A percentile compares a stretch with the other conserved stretches of the same genome.
These are phyloP conservation scores for Marasmius oreades DNA, from an alignment of 1,284 basidiomycete genomes.

Conservation along the genomic window DNA sequence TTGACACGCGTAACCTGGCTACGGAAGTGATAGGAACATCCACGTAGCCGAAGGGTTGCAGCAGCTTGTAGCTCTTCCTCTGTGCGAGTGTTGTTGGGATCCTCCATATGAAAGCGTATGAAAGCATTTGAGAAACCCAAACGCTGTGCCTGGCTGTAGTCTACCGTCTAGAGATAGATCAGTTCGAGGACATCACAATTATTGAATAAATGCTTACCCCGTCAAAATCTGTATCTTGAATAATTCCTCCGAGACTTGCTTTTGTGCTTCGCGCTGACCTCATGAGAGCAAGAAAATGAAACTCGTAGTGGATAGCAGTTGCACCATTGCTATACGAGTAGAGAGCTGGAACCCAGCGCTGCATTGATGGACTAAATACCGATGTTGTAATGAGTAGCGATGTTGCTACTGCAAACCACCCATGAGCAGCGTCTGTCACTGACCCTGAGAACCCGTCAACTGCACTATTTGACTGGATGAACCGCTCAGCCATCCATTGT, in stretches of 20 bases:
- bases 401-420: too few relatives aligned
- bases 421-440: conserved; percentile 11
- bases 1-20: neutral
- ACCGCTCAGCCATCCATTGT: conserved; percentile 4
- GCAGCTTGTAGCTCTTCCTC: neutral
- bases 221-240: neutral
- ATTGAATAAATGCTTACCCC: neutral
- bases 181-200: too few relatives aligned
- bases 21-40: neutral
- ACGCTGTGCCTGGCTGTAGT: too few relatives aligned
- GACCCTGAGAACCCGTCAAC: conserved; percentile 2
- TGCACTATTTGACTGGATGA: neutral
- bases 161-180: too few relatives aligned
- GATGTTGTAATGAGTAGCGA: conserved; percentile 5
- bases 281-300: neutral
- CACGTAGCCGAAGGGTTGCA: neutral
- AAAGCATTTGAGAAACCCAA: too few relatives aligned
- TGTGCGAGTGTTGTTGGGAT: neutral
- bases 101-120: neutral
- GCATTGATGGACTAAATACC: neutral
- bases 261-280: neutral
- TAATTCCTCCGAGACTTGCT: neutral
- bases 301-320: neutral
- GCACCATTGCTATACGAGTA: neutral
- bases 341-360: neutral